Evolutionary conservation across 257 asterid species (phyloP).

Genomic region (Thymus mandschuricus): DNA sequence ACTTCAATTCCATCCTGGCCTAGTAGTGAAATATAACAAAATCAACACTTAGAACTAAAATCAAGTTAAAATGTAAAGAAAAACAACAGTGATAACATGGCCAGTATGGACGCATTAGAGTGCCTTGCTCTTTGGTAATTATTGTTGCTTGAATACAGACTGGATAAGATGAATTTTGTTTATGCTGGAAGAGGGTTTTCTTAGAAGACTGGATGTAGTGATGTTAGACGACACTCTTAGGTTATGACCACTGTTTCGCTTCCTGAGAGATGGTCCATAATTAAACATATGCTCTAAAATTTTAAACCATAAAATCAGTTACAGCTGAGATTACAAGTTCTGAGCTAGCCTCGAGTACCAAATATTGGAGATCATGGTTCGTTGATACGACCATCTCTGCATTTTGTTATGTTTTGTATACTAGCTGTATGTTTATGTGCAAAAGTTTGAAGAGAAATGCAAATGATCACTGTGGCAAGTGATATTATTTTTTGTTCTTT

Average conservation of each 20-base stretch:
- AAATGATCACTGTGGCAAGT: conserved; percentile 5
- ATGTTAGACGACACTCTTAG: neutral
- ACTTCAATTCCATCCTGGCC: no score
- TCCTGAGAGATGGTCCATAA: neutral
- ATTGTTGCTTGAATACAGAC: no score
- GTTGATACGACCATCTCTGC: neutral
- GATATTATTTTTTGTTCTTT: neutral
- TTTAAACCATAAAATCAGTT: neutral
- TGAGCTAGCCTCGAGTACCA: neutral
- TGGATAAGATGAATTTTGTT: no score
- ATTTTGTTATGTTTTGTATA: neutral
- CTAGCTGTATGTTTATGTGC: neutral
- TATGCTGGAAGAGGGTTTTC: no score
- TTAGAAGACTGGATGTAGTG: neutral
- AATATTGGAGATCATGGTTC: neutral
- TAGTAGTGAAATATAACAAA: no score
- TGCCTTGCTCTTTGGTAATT: no score
- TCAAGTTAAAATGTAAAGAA: no score
- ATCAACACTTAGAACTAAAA: no score
- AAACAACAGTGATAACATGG: no score
- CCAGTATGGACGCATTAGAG: no score
- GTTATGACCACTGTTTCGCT: neutral
- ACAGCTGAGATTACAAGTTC: neutral
- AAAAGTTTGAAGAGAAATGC: conserved; percentile 11
- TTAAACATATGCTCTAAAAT: neutral